Evolutionary conservation across 163 green algal species (phyloP), one percentile per base, ranked within the genome.

Genomic region (Scenedesmus sp.): DNA sequence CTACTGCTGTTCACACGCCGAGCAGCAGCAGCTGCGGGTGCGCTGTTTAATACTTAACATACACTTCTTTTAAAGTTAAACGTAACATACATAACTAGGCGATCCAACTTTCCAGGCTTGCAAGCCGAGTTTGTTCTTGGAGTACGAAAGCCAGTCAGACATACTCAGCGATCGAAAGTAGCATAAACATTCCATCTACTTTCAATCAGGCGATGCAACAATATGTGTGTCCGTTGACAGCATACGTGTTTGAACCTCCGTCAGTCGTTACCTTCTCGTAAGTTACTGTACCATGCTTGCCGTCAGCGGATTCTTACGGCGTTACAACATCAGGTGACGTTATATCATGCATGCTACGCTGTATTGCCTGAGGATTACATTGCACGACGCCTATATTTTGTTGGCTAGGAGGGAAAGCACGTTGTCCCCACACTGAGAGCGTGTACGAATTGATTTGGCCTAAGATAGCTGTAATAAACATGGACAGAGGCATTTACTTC

Each of bases 401-500:
- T n/a, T n/a, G n/a, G n/a, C n/a, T n/a, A n/a, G n/a, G 72, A 49
- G 35, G 72, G 35, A 33, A 81, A 46, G 33, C n/a, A n/a, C 70
- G 5, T 43, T 40, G 10, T 6, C 13, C 59, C 22, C 59, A 24
- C 13, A 13, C 3, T 26, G 51, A 35, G 68, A 80, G 12, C 7
- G 68, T 80, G 20, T 18, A 10, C 3, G 13, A 40, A 18, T 40
- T 2, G 22, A 80, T 18, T 80, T 9, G 20, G 20, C 68, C 13
- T 40, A 40, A 37, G 68, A 61, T 10, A 61, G 56, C 9, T n/a
- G n/a, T n/a, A n/a, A n/a, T n/a, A 5, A 65, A 35, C 44, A 88
- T 87, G 87, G 87, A 91, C 15, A 26, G 49, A 16, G n/a, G 30
- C 30, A 82, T 91, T 30, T 91, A 53, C 22, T 91, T 91, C 44